Conservation (phyloP, 768 basidiomycete species). For the Daedalea quercina region DNA sequence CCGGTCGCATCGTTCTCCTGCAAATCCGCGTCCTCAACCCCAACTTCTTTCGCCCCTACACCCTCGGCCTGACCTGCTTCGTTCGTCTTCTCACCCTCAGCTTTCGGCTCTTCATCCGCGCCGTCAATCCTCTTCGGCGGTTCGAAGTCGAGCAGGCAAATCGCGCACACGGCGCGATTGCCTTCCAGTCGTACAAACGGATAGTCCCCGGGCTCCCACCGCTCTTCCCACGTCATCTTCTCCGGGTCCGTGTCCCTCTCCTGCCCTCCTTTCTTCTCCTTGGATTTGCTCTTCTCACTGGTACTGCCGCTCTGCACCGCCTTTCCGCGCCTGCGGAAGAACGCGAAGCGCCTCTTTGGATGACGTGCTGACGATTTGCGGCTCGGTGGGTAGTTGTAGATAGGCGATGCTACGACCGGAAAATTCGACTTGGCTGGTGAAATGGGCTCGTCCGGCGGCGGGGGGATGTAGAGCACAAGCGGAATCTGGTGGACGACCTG, state of each 20-base stretch:
- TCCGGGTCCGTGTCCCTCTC: constrained; percentile 17
- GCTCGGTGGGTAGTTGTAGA: constrained; percentile 61
- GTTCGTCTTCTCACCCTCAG: not conserved
- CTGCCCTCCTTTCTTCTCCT: constrained; percentile 12
- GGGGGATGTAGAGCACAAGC: constrained; percentile 79
- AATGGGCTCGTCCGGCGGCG: constrained; percentile 47
- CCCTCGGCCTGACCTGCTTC: no score
- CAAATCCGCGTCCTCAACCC: constrained; percentile 2
- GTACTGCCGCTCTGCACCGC: not conserved
- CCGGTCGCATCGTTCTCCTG: not conserved
- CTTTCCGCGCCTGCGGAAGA: constrained; percentile 31
- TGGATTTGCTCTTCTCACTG: constrained; percentile 2
- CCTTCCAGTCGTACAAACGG: constrained; percentile 79
- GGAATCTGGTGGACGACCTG: constrained; percentile 74
- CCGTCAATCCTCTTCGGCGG: constrained; percentile 45
- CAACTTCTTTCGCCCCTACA: not conserved
- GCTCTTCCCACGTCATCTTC: constrained; percentile 62
- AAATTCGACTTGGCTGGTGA: constrained; percentile 11
- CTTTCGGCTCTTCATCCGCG: constrained; percentile 25
- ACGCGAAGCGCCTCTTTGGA: constrained; percentile 45
- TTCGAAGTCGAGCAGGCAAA: constrained; percentile 81
- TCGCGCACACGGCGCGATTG: constrained; percentile 79
- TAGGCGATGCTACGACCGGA: constrained; percentile 35
- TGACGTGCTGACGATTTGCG: constrained; percentile 17
- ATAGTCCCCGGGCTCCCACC: constrained; percentile 71